A percentile compares a stretch with the other conserved stretches of the same genome.
phyloP scores from a whole-genome alignment of 495 filamentous ascomycete species.

The Emericellopsis terricola region DNA sequence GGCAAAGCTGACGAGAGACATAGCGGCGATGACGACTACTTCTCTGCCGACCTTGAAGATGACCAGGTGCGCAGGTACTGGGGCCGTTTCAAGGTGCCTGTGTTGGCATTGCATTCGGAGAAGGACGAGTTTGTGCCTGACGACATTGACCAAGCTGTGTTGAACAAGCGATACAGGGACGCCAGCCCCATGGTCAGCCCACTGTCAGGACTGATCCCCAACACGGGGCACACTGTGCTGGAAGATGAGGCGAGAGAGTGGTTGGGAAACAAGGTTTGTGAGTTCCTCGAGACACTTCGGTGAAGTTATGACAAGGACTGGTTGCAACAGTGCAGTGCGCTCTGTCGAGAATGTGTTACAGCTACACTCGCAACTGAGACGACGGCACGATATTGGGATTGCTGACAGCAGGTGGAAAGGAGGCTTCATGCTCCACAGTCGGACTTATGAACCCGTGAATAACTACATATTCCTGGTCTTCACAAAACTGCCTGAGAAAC shows the following conservation, averaged over 20 bases:
- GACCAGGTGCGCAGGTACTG: constrained; percentile 41
- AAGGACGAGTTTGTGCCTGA: constrained; percentile 53
- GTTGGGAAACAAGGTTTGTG: constrained; percentile 17
- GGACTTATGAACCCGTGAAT: too few relatives aligned
- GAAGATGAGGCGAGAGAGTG: constrained; percentile 14
- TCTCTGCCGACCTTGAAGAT: constrained; percentile 59
- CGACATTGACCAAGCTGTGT: constrained; percentile 39
- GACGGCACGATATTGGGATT: too few relatives aligned
- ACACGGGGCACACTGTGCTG: constrained; percentile 22
- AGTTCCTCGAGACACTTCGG: constrained; percentile 17
- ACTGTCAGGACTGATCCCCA: constrained; percentile 22
- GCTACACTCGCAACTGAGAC: too few relatives aligned
- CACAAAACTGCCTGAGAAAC: too few relatives aligned
- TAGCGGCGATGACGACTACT: constrained; percentile 72
- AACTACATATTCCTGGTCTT: too few relatives aligned
- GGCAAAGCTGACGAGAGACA: constrained; percentile 11
- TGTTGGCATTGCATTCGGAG: constrained; percentile 52
- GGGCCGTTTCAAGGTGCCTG: constrained; percentile 33
- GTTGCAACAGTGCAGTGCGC: background rate
- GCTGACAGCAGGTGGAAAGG: too few relatives aligned
- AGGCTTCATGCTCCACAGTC: too few relatives aligned
- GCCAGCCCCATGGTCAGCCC: constrained; percentile 13
- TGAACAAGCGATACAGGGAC: constrained; percentile 46
- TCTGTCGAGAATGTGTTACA: too few relatives aligned
- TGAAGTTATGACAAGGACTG: background rate